Percentiles rank a stretch among this genome's conserved stretches.
These are phyloP conservation scores for Quercus parvula DNA, from an alignment of 306 rosid species.

Conservation along the genomic window DNA sequence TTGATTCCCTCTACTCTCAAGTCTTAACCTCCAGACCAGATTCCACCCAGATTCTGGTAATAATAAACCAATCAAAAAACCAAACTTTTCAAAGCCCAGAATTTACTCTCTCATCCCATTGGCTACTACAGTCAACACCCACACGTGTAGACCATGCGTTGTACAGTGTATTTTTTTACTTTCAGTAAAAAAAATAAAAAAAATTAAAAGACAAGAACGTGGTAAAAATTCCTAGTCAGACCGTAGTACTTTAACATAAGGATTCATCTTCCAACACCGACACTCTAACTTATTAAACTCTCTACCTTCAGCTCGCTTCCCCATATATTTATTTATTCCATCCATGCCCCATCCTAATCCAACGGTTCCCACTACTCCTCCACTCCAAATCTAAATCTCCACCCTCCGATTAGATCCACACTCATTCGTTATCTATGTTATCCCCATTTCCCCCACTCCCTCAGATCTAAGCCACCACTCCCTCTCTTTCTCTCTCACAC, in stretches of 20 bases:
- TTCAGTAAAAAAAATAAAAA: not conserved
- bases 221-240: not conserved
- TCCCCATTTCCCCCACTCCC: not conserved
- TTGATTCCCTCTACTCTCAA: too few relatives aligned
- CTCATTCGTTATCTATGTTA: not conserved
- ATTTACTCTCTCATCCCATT: too few relatives aligned
- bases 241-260: not conserved
- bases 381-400: slow-evolving; percentile 24
- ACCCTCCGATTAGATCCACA: slow-evolving; percentile 27
- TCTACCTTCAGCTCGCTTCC: not conserved
- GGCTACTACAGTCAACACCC: too few relatives aligned
- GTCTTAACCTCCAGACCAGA: too few relatives aligned
- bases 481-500: not conserved
- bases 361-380: not conserved
- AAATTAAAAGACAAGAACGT: not conserved
- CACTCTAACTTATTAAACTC: slow-evolving; percentile 9
- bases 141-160: too few relatives aligned
- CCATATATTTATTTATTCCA: slow-evolving; percentile 1
- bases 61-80: too few relatives aligned
- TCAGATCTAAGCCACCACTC: slow-evolving; percentile 26
- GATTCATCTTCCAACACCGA: slow-evolving; percentile 26
- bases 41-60: too few relatives aligned
- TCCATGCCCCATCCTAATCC: slow-evolving; percentile 6
- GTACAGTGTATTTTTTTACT: too few relatives aligned
- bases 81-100: too few relatives aligned